Conservation (phyloP, 441 rosid genomes). For the Brassica balearica region DNA sequence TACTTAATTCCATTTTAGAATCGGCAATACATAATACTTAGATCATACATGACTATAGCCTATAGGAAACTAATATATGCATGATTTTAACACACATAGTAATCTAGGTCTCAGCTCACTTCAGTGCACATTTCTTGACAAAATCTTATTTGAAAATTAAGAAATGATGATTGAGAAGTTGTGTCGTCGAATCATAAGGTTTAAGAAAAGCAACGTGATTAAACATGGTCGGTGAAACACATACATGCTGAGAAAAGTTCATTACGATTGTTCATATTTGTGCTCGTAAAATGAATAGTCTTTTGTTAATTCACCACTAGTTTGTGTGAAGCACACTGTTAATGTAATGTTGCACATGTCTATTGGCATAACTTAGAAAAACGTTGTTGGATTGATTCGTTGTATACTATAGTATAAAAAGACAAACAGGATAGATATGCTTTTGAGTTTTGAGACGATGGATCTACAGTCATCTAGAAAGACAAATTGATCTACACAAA, state of each 20-base stretch:
- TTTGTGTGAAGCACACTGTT: background rate
- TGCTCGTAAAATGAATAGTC: background rate
- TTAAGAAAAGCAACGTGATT: background rate
- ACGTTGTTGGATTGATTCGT: slow-evolving; percentile 1
- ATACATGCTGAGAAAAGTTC: background rate
- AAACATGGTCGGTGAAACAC: background rate
- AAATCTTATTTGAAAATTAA: background rate
- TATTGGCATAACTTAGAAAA: background rate
- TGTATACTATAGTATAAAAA: background rate
- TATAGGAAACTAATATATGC: background rate
- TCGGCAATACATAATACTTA: background rate
- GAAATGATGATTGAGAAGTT: background rate
- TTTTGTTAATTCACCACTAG: background rate
- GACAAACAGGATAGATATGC: slow-evolving; percentile 1
- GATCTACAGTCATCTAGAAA: slow-evolving; percentile 33
- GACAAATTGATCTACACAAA: slow-evolving; percentile 22
- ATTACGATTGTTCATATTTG: background rate
- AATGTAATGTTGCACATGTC: slow-evolving; percentile 27
- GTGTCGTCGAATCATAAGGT: background rate
- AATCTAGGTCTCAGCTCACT: background rate
- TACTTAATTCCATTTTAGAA: background rate
- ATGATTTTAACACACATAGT: background rate
- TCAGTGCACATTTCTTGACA: background rate
- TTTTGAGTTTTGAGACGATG: slow-evolving; percentile 23
- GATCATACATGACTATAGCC: background rate